Evolutionary conservation across 2,329 filamentous ascomycete species (phyloP), one percentile per base, ranked within the genome.

Genomic region (Emergomyces orientalis): DNA sequence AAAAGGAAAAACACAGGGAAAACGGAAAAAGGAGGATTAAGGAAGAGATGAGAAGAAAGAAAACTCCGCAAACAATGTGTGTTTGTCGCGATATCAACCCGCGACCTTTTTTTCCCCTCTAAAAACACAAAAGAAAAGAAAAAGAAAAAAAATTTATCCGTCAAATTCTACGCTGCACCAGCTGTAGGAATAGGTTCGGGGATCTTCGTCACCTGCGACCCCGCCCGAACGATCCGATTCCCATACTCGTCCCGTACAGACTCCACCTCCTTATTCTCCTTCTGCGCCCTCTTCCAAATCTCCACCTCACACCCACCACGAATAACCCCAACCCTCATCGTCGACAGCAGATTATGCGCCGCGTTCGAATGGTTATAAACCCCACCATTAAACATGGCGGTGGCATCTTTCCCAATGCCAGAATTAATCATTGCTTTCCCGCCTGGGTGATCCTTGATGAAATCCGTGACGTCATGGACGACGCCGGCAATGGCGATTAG

Each of bases 331-430:
- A 94, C 87, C 69, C 90, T 84, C 89, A 94, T 94, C 68, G 89
- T 94, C 8, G 88, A 91, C 66, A 95, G 83, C 65, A 94, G 78
- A 79, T 95, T 95, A 82, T 95, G 90, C 43, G 90, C 90, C 62
- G 89, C 90, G 78, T 95, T 95, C 74, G 88, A 91, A 81, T 95
- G 90, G 75, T 88, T 84, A 80, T 95, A 95, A 65, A 95, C 88
- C 78, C 90, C 90, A 67, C 90, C 90, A 76, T 95, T 95, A 84
- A 95, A 95, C 78, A 92, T 90, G 69, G 90, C 89, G 19, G 90
- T 94, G 62, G 90, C 89, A 67, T 95, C 90, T 81, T 94, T 94
- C 75, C 90, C 90, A 63, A 95, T 84, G 59, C 87, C 89, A 34
- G 88, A 89, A 68, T 80, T 85, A 79, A 95, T 94, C 79, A 95